Evolutionary conservation across 2,329 filamentous ascomycete genomes (phyloP).

Genomic region (Neopestalotiopsis sp.): DNA sequence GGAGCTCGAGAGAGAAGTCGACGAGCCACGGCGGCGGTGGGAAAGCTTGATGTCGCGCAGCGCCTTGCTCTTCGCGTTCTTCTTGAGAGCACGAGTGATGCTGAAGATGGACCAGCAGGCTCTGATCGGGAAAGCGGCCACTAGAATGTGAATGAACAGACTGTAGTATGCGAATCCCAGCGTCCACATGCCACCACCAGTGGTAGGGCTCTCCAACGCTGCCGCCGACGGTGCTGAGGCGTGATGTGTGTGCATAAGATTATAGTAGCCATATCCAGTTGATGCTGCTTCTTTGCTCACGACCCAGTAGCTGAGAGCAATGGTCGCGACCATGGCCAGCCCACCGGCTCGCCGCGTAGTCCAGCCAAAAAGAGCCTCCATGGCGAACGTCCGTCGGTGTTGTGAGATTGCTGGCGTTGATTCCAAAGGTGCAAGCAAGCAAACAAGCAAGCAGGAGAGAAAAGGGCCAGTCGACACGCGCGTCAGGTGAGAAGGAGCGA

Average conservation of each 20-base stretch:
- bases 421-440: conserved; percentile 26
- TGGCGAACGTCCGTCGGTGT: conserved; percentile 36
- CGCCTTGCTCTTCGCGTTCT: conserved; percentile 49
- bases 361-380: conserved; percentile 60
- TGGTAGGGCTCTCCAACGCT: conserved; percentile 23
- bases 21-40: conserved; percentile 56
- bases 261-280: conserved; percentile 51
- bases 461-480: conserved; percentile 19
- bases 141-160: conserved; percentile 67
- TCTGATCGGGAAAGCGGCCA: conserved; percentile 67
- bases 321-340: conserved; percentile 56
- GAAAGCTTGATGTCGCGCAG: conserved; percentile 54
- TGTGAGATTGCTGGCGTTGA: conserved; percentile 21
- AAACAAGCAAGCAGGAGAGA: not conserved
- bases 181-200: conserved; percentile 56
- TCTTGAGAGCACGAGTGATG: conserved; percentile 57
- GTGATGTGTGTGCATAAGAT: conserved; percentile 44
- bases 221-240: conserved; percentile 1
- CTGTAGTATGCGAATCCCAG: conserved; percentile 68
- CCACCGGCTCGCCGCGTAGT: conserved; percentile 59
- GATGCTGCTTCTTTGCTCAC: conserved; percentile 55
- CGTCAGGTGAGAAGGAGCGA: conserved; percentile 20
- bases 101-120: conserved; percentile 67
- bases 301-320: conserved; percentile 60
- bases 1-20: conserved; percentile 60